Evolutionary conservation across 2,329 filamentous ascomycete species (phyloP).

Genomic region (Purpureocillium lavendulum): DNA sequence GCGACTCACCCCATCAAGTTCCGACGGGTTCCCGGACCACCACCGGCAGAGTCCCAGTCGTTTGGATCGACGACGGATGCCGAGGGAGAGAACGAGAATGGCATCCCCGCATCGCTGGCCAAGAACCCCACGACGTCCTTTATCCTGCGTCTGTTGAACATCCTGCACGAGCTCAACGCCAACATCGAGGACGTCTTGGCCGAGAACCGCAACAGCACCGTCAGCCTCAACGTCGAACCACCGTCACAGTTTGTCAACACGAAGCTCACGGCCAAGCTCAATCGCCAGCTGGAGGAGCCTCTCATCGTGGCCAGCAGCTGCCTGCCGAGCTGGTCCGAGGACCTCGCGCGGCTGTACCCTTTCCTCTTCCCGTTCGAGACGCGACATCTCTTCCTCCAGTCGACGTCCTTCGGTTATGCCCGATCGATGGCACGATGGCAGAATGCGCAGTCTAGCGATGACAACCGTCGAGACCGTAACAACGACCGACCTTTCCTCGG

Average conservation of each 20-base stretch:
- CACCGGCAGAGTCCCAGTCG: conserved; percentile 62
- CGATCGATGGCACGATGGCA: conserved; percentile 98
- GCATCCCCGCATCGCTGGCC: conserved; percentile 69
- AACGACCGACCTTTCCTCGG: conserved; percentile 90
- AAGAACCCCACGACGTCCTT: conserved; percentile 79
- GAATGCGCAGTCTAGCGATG: conserved; percentile 75
- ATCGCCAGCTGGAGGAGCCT: conserved; percentile 92
- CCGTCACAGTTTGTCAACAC: conserved; percentile 96
- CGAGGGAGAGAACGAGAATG: conserved; percentile 45
- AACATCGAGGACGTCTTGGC: conserved; percentile 87
- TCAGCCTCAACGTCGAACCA: conserved; percentile 71
- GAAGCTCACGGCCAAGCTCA: conserved; percentile 94
- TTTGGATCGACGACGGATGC: conserved; percentile 41
- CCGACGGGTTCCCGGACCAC: conserved; percentile 74
- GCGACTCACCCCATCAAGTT: conserved; percentile 88
- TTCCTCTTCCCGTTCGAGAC: conserved; percentile 99
- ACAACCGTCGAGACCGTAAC: conserved; percentile 71
- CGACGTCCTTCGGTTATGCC: conserved; percentile 95
- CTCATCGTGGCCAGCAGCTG: conserved; percentile 96
- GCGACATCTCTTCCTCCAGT: conserved; percentile 91
- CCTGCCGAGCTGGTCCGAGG: conserved; percentile 91
- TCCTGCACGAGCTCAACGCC: conserved; percentile 85
- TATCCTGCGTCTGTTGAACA: conserved; percentile 80
- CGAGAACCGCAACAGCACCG: conserved; percentile 58
- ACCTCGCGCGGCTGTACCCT: conserved; percentile 84